phyloP scores from a whole-genome alignment of 73 alveolate species.

The Paraurostyla sp. region DNA sequence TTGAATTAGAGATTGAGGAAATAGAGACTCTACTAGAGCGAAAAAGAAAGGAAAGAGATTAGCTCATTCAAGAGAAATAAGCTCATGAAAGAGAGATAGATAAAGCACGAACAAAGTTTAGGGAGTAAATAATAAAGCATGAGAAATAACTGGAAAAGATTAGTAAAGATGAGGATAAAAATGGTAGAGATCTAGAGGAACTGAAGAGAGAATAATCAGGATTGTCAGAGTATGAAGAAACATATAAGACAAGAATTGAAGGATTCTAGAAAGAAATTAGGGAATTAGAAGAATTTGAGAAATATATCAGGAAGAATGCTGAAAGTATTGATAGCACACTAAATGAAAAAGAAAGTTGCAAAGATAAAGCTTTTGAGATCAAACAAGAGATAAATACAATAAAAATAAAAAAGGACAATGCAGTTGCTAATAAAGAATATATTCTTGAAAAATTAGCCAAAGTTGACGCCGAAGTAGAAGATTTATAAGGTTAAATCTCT shows the following conservation, averaged over 20 bases:
- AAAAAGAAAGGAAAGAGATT: conserved; percentile 14
- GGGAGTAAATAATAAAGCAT: conserved; percentile 1
- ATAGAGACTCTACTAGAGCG: conserved; percentile 15
- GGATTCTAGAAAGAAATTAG: conserved; percentile 18
- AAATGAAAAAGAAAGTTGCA: conserved; percentile 35
- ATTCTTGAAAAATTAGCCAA: not conserved
- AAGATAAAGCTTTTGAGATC: conserved; percentile 16
- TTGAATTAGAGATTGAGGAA: conserved; percentile 47
- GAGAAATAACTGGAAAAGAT: conserved; percentile 48
- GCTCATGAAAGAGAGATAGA: conserved; percentile 34
- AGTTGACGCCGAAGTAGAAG: conserved; percentile 51
- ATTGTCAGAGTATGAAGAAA: conserved; percentile 48
- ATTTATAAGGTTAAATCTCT: not conserved
- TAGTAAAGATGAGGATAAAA: conserved; percentile 39
- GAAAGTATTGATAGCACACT: conserved; percentile 17
- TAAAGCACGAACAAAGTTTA: conserved; percentile 34
- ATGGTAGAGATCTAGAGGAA: conserved; percentile 24
- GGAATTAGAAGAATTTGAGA: conserved; percentile 27
- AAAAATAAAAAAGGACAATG: conserved; percentile 28
- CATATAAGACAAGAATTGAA: conserved; percentile 28
- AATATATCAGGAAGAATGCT: conserved; percentile 3
- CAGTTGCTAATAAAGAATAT: not conserved
- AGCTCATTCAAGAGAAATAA: not conserved
- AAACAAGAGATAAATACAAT: conserved; percentile 10
- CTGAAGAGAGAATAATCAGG: conserved; percentile 11